Evolutionary conservation across 1,139 yeast species (phyloP).

Genomic region (Nakaseomyces kungkrabaensis): DNA sequence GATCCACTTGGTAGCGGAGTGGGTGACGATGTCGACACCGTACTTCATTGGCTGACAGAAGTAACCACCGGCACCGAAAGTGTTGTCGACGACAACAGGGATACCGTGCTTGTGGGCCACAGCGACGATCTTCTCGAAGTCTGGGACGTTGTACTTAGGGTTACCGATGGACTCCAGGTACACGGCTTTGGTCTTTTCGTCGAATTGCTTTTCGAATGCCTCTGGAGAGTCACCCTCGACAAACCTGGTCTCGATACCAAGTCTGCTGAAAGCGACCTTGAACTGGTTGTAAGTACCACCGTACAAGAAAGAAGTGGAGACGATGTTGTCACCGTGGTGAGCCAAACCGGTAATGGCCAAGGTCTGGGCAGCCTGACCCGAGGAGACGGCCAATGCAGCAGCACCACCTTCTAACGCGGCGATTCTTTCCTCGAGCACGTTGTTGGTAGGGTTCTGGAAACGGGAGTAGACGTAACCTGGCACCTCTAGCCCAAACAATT

Average conservation of each 20-base stretch:
- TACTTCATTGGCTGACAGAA: constrained; percentile 74
- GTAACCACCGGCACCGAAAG: constrained; percentile 95
- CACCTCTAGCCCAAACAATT: constrained; percentile 72
- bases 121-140: constrained; percentile 64
- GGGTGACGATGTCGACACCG: constrained; percentile 79
- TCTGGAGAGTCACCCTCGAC: constrained; percentile 69
- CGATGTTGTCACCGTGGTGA: constrained; percentile 78
- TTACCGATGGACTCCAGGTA: constrained; percentile 89
- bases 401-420: constrained; percentile 91
- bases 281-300: constrained; percentile 97
- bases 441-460: constrained; percentile 86
- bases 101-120: constrained; percentile 83
- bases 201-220: constrained; percentile 64
- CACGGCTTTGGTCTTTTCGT: constrained; percentile 78
- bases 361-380: constrained; percentile 95
- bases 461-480: constrained; percentile 84
- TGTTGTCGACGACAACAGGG: constrained; percentile 91
- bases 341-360: constrained; percentile 78
- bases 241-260: constrained; percentile 77
- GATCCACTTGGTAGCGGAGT: constrained; percentile 97
- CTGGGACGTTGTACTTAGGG: constrained; percentile 89
- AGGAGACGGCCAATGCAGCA: constrained; percentile 81
- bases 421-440: constrained; percentile 80
- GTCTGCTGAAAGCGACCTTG: constrained; percentile 80
- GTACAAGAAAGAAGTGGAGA: constrained; percentile 79